Percentiles rank a stretch among this genome's conserved stretches.
Evolutionary conservation across 2,329 filamentous ascomycete species (phyloP).

Genomic region (Fusarium subtropicale): DNA sequence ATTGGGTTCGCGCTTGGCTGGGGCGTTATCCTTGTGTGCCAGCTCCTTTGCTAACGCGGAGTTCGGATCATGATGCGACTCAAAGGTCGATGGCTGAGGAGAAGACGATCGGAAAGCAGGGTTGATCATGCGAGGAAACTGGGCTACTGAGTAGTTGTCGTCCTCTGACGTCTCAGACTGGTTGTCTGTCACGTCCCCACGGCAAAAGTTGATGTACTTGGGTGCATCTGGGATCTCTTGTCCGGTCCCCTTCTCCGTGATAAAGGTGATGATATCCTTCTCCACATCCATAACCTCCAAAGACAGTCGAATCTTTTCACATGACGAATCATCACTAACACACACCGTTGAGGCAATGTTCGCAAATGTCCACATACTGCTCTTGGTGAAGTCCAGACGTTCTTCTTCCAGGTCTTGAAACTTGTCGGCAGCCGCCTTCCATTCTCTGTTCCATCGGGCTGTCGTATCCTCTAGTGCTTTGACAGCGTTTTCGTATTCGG

Average conservation of each 20-base stretch:
- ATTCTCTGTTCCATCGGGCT: slow-evolving; percentile 95
- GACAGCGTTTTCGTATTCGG: slow-evolving; percentile 92
- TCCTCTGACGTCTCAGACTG: slow-evolving; percentile 88
- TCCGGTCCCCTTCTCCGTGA: slow-evolving; percentile 87
- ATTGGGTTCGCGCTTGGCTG: slow-evolving; percentile 62
- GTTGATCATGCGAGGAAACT: slow-evolving; percentile 95
- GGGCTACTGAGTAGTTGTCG: slow-evolving; percentile 91
- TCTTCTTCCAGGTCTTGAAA: slow-evolving; percentile 99
- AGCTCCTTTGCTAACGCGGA: slow-evolving; percentile 77
- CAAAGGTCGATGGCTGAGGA: slow-evolving; percentile 91
- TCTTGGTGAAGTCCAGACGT: slow-evolving; percentile 95
- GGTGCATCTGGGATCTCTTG: slow-evolving; percentile 98
- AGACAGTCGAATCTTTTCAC: slow-evolving; percentile 93
- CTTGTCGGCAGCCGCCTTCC: slow-evolving; percentile 98
- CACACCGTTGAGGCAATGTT: slow-evolving; percentile 98
- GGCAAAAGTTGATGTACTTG: slow-evolving; percentile 98
- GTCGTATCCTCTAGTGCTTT: slow-evolving; percentile 96
- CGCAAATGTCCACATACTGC: slow-evolving; percentile 96
- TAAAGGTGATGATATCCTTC: slow-evolving; percentile 91
- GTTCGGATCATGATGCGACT: slow-evolving; percentile 90
- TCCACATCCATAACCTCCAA: slow-evolving; percentile 97
- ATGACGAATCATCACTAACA: slow-evolving; percentile 95
- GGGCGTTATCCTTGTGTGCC: slow-evolving; percentile 65
- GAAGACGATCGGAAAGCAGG: slow-evolving; percentile 96
- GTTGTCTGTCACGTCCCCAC: slow-evolving; percentile 84